Evolutionary conservation across 2,329 filamentous ascomycete species (phyloP).

Genomic region (Aspergillus fischeri): DNA sequence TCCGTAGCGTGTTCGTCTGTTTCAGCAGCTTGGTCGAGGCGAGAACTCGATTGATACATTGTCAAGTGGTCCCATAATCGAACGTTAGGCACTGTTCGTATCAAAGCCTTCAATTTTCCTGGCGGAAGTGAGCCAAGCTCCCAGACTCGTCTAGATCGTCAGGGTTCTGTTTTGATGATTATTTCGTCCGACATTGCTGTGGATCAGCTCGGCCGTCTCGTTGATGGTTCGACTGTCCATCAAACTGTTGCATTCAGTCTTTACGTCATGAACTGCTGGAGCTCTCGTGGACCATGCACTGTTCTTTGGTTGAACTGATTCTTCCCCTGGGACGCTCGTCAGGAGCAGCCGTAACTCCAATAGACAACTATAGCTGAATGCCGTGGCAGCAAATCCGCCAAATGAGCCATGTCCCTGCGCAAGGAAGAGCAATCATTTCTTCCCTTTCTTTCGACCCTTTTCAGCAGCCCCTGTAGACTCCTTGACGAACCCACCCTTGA

Average conservation of each 20-base stretch:
- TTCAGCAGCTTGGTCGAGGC: not conserved
- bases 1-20: not conserved
- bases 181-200: not conserved
- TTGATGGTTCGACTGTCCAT: not conserved
- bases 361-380: not conserved
- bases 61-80: not conserved
- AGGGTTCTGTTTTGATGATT: not conserved
- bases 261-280: not conserved
- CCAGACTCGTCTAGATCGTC: not conserved
- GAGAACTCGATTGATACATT: not conserved
- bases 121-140: not conserved
- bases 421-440: slow-evolving; percentile 26
- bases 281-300: not conserved
- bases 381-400: not conserved
- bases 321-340: no score
- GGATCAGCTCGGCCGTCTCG: not conserved
- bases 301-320: not conserved
- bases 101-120: not conserved
- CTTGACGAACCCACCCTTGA: slow-evolving; percentile 67
- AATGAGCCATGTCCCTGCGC: not conserved
- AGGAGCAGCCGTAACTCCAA: not conserved
- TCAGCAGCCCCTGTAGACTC: slow-evolving; percentile 46
- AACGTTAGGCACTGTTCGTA: not conserved
- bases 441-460: slow-evolving; percentile 53
- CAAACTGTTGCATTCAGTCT: not conserved